phyloP scores from a whole-genome alignment of 306 rosid species.

The Cicer yamashitae region DNA sequence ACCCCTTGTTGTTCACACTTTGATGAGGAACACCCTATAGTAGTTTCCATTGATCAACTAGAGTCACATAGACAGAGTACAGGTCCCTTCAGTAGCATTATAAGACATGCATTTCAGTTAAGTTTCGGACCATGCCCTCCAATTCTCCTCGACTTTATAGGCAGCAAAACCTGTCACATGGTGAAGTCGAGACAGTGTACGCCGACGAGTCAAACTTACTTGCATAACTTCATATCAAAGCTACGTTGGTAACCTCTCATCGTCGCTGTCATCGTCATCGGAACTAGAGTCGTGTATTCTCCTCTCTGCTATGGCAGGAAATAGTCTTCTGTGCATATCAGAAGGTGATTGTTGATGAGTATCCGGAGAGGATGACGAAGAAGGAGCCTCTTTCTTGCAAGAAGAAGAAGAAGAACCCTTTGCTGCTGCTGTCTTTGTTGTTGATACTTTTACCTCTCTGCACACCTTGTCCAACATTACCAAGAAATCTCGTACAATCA shows the following conservation, averaged over 20 bases:
- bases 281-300: slow-evolving; percentile 66
- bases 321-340: slow-evolving; percentile 59
- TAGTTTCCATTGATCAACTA: slow-evolving; percentile 27
- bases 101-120: slow-evolving; percentile 8
- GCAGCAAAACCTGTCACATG: background rate
- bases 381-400: slow-evolving; percentile 51
- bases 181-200: slow-evolving; percentile 3
- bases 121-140: background rate
- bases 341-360: slow-evolving; percentile 33
- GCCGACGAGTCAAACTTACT: slow-evolving; percentile 25
- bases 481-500: slow-evolving; percentile 82
- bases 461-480: slow-evolving; percentile 76
- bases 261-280: slow-evolving; percentile 53
- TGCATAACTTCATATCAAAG: slow-evolving; percentile 32
- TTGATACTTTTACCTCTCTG: slow-evolving; percentile 59
- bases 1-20: background rate
- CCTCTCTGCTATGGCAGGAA: slow-evolving; percentile 75
- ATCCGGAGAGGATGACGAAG: slow-evolving; percentile 45
- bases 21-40: slow-evolving; percentile 23
- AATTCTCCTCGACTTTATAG: slow-evolving; percentile 13
- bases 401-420: slow-evolving; percentile 39
- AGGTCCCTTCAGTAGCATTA: slow-evolving; percentile 20
- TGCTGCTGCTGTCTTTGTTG: slow-evolving; percentile 17
- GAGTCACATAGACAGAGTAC: background rate
- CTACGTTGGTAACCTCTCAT: slow-evolving; percentile 53